Conservation (phyloP, 1,284 basidiomycete species). For the Malassezia restricta region DNA sequence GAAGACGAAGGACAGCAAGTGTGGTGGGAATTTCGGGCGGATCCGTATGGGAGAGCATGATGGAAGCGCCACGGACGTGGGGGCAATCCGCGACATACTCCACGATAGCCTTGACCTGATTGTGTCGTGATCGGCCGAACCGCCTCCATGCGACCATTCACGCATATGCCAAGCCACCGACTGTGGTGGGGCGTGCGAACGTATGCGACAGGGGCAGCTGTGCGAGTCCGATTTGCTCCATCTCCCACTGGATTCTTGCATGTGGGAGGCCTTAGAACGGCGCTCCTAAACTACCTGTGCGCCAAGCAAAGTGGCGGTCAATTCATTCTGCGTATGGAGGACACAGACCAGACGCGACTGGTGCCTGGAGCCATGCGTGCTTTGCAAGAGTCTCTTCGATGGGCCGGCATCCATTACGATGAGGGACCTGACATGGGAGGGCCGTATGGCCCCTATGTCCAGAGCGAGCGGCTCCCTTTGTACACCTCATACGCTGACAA, state of each 20-base stretch:
- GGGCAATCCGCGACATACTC: no score
- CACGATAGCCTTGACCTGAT: no score
- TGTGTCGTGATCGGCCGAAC: no score
- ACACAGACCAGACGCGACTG: slow-evolving; percentile 60
- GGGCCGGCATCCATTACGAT: slow-evolving; percentile 88
- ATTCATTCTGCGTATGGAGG: slow-evolving; percentile 85
- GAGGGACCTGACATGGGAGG: slow-evolving; percentile 57
- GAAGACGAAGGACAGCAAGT: slow-evolving; percentile 36
- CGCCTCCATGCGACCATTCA: no score
- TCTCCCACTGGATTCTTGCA: slow-evolving; percentile 91
- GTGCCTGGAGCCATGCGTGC: slow-evolving; percentile 74
- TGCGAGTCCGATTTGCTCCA: slow-evolving; percentile 72
- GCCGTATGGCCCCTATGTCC: slow-evolving; percentile 28
- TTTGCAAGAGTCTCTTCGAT: slow-evolving; percentile 63
- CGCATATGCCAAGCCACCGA: no score
- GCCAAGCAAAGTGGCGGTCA: slow-evolving; percentile 68
- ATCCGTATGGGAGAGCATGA: no score
- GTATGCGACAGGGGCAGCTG: not conserved
- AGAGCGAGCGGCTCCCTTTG: slow-evolving; percentile 78
- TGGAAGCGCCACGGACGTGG: not conserved
- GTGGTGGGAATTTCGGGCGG: slow-evolving; percentile 21
- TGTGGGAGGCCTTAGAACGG: slow-evolving; percentile 88
- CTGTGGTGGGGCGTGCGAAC: not conserved
- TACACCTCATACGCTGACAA: slow-evolving; percentile 64
- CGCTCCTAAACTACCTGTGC: slow-evolving; percentile 80